A percentile compares a stretch with the other conserved stretches of the same genome.
Conservation (phyloP, 768 basidiomycete genomes). For the Kwoniella newhampshirensis region DNA sequence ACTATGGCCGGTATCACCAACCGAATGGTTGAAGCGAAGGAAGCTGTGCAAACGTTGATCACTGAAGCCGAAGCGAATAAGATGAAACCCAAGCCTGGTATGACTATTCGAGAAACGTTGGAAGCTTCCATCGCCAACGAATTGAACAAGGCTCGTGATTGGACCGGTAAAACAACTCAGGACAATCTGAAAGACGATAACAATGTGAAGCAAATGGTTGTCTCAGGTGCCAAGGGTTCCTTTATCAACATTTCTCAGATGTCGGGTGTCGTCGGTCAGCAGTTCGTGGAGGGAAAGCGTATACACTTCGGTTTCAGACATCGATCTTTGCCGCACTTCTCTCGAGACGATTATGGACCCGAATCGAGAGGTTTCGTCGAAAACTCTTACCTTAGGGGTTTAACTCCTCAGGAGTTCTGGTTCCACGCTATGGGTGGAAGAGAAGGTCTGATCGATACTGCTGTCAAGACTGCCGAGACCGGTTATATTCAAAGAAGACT, state of each 20-base stretch:
- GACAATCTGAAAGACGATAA: constrained; percentile 97
- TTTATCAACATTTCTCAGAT: constrained; percentile 99
- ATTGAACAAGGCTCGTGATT: constrained; percentile 91
- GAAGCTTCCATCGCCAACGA: constrained; percentile 87
- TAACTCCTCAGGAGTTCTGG: constrained; percentile 98
- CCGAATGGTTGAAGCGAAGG: constrained; percentile 77
- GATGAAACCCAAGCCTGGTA: constrained; percentile 87
- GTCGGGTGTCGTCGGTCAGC: constrained; percentile 98
- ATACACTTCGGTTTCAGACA: constrained; percentile 98
- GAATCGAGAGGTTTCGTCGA: constrained; percentile 98
- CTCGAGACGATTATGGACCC: constrained; percentile 97
- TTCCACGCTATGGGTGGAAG: constrained; percentile 99
- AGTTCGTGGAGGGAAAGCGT: constrained; percentile 95
- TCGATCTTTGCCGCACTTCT: constrained; percentile 93
- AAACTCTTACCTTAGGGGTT: constrained; percentile 92
- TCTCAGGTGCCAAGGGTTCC: constrained; percentile 96
- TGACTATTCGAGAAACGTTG: constrained; percentile 99
- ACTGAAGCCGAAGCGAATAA: constrained; percentile 79
- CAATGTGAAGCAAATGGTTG: constrained; percentile 99
- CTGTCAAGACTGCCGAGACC: constrained; percentile 98
- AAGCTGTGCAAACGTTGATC: constrained; percentile 73
- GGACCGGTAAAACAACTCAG: constrained; percentile 94
- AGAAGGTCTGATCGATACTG: constrained; percentile 98
- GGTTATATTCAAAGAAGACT: constrained; percentile 98
- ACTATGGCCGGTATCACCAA: constrained; percentile 85